Conservation (phyloP, 768 basidiomycete genomes). For the Lactarius sanguifluus region DNA sequence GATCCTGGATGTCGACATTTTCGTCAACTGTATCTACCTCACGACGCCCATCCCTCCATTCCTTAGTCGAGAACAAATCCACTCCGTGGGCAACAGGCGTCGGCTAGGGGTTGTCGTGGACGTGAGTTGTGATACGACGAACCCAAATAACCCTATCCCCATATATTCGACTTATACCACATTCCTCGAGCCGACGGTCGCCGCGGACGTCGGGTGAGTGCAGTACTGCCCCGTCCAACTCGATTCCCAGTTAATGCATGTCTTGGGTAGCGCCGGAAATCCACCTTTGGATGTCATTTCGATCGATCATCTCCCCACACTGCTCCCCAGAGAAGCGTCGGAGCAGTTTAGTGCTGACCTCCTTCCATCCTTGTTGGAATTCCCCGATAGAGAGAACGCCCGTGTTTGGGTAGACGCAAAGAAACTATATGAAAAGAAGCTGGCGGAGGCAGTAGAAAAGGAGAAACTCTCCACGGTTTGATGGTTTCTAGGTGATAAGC, state of each 20-base stretch:
- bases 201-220: conserved; percentile 77
- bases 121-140: conserved; percentile 98
- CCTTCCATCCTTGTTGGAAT: conserved; percentile 76
- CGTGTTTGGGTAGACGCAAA: conserved; percentile 90
- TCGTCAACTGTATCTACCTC: conserved; percentile 99
- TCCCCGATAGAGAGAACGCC: conserved; percentile 63
- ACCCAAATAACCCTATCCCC: conserved; percentile 97
- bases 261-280: conserved; percentile 49
- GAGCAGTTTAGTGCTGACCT: conserved; percentile 93
- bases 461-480: conserved; percentile 31
- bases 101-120: conserved; percentile 85
- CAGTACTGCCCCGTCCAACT: conserved; percentile 1
- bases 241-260: conserved; percentile 22
- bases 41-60: conserved; percentile 85
- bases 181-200: conserved; percentile 87
- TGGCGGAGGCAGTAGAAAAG: conserved; percentile 48
- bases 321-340: conserved; percentile 93
- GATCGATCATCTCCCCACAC: conserved; percentile 95
- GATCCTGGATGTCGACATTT: conserved; percentile 95
- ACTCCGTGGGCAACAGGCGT: conserved; percentile 65
- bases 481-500: conserved; percentile 12
- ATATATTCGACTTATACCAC: conserved; percentile 94
- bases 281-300: conserved; percentile 84
- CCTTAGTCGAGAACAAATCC: conserved; percentile 66
- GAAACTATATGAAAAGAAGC: conserved; percentile 70